Percentiles rank a stretch among this genome's conserved stretches.
phyloP scores from a whole-genome alignment of 2,329 filamentous ascomycete genomes.

The Neonectria punicea region DNA sequence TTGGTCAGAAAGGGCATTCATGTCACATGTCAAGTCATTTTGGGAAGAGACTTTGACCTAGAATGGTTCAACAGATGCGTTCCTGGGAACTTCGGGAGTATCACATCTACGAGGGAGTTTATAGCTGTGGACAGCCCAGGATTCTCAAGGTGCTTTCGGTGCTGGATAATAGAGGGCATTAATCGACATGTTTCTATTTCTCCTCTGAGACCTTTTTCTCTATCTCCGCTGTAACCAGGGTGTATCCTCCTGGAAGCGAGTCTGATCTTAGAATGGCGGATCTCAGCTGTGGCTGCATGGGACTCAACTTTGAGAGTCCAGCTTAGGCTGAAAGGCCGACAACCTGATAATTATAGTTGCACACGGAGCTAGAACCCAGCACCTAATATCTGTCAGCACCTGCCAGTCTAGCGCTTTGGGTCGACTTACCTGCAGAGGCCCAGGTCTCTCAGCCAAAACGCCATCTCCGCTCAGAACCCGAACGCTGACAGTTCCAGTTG shows the following conservation, averaged over 20 bases:
- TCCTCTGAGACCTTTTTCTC: background rate
- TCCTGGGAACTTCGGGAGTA: too few relatives aligned
- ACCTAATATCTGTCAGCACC: constrained; percentile 6
- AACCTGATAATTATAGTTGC: constrained; percentile 21
- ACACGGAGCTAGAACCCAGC: constrained; percentile 6
- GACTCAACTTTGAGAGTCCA: background rate
- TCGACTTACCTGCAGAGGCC: constrained; percentile 8
- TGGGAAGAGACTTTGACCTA: constrained; percentile 42
- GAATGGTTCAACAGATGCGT: background rate
- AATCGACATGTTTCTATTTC: background rate
- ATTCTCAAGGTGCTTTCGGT: too few relatives aligned
- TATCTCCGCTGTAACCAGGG: too few relatives aligned
- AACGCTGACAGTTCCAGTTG: background rate
- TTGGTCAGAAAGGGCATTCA: constrained; percentile 54
- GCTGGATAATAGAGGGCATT: too few relatives aligned
- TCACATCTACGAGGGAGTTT: too few relatives aligned
- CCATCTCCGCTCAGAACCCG: background rate
- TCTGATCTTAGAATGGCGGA: background rate
- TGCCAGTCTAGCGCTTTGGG: too few relatives aligned
- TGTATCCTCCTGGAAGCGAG: background rate
- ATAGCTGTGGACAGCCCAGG: too few relatives aligned
- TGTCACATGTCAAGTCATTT: constrained; percentile 43
- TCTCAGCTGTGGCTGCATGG: background rate
- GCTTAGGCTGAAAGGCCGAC: background rate
- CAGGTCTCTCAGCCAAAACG: background rate